Evolutionary conservation across 495 filamentous ascomycete species (phyloP), one percentile per base, ranked within the genome.

Genomic region (Podospora fimiseda): DNA sequence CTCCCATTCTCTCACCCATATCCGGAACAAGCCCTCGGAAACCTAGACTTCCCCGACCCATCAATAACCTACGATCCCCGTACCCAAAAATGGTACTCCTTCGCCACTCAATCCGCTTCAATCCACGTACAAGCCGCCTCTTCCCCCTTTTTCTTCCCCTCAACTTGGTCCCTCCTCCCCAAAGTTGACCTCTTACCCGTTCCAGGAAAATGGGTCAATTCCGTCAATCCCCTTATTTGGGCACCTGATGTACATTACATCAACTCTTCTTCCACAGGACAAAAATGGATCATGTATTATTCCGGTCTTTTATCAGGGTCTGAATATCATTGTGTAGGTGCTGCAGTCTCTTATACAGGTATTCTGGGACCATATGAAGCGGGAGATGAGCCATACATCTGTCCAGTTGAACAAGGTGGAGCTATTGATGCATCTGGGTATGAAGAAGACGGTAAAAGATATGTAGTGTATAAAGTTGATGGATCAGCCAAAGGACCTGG

Each of bases 401-500:
- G 81, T 51, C 74, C 70, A 8, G 58, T 73, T 1, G 57, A 70
- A 8, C 60, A 70, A 50, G 79, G 81, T 38, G 81, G 81, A 5
- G 71, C 80, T 2, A 84, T 85, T 60, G 80, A 85, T 39, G 54
- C 80, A 3, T 61, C 73, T 1, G 78, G 78, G 2, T 84, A 84
- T 54, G 54, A 52, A 1, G 50, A 48, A 2, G 74, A 77, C 52
- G 75, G 77, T 38, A 74, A 60, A 4, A 69, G 73, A 7, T 85
- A 80, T 50, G 76, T 84, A 2, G 62, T 79, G 3, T 85, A 79
- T 66, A 84, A 84, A 58, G 69, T 85, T 9, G 78, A 85, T 61
- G 81, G 81, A 15, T 82, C 77, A 53, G 74, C 73, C 52, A 59
- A 78, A 38, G 79, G 80, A 6, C 62, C 80, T 46, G 79, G 81